A percentile compares a stretch with the other conserved stretches of the same genome.
Conservation (phyloP, 805 yeast species). For the Suhomyces prunicola region DNA sequence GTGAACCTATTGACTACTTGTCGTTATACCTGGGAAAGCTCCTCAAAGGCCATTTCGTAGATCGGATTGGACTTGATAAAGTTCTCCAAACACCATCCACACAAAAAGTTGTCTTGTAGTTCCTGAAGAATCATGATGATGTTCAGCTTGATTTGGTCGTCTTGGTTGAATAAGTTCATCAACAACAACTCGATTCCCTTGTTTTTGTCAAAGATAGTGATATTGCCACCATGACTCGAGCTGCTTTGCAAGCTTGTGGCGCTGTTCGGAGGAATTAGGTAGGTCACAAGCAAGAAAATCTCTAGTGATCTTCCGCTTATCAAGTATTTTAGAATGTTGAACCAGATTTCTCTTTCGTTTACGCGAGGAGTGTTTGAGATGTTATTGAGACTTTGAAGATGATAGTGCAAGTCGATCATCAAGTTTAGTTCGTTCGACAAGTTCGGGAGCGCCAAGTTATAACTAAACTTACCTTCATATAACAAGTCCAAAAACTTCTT, state of each 20-base stretch:
- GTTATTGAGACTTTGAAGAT: conserved; percentile 35
- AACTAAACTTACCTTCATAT: conserved; percentile 27
- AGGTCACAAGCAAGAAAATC: conserved; percentile 36
- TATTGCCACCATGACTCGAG: conserved; percentile 36
- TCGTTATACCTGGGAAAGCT: conserved; percentile 8
- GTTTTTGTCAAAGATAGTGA: conserved; percentile 43
- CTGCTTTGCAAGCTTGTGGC: conserved; percentile 37
- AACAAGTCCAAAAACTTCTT: conserved; percentile 34
- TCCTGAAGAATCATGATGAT: conserved; percentile 43
- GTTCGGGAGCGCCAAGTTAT: conserved; percentile 33
- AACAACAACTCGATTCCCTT: conserved; percentile 42
- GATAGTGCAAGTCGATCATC: conserved; percentile 43
- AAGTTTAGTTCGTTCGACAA: conserved; percentile 39
- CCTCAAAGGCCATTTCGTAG: conserved; percentile 40
- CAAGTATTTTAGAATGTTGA: conserved; percentile 38
- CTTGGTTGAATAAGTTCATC: conserved; percentile 40
- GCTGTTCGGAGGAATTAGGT: conserved; percentile 40
- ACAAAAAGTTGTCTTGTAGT: conserved; percentile 39
- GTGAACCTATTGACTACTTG: not conserved
- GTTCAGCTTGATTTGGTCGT: conserved; percentile 37
- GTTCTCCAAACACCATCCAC: conserved; percentile 44
- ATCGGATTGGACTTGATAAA: conserved; percentile 35
- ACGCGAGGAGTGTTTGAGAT: conserved; percentile 13
- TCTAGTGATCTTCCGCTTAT: conserved; percentile 42
- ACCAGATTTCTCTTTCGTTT: conserved; percentile 39